Base-by-base conservation (phyloP, 139 green algal species). In the Picochlorum sp. region DNA sequence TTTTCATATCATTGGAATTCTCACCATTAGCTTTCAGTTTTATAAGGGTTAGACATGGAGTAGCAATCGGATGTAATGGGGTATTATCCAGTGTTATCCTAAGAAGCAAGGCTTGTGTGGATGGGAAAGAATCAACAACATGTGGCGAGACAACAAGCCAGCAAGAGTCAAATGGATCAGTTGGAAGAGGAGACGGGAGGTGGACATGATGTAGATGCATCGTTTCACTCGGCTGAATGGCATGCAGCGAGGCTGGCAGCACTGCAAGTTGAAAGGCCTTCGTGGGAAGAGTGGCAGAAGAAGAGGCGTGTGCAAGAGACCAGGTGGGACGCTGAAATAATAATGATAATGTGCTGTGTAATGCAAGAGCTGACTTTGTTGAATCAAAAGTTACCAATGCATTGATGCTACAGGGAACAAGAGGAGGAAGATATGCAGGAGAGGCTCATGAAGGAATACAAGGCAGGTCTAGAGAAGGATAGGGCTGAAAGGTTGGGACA, bases 211-310 rank as follows among this genome's bases (percentile, higher is more conserved):
- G n/a, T 65, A 10, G 76, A 84, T 41, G 76, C 59, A 5, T 68
- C 65, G 2, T 84, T 84, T 36, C 76, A 84, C 68, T 80, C 70
- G 2, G 36, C 70, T 18, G 76, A 73, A 26, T 84, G 76, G 76
- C 76, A 84, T 44, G 70, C 60, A n/a, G 76, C 76, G 2, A 45
- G 76, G 13, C 45, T 84, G 7, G 72, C 71, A 22, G 56, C 62
- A n/a, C 62, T 84, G 5, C 63, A 57, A 33, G 49, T 70, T 36
- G 61, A 70, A 44, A 43, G 68, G 24, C 66, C 66, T 2, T 64
- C 57, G 33, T 74, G 51, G 41, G 66, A 74, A 26, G 51, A 64
- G 10, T 74, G 59, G 58, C 60, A 63, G 39, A 37, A 45, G 31
- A 49, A 63, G n/a, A n/a, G n/a, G n/a, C n/a, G n/a, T n/a, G n/a